phyloP scores from a whole-genome alignment of 2,329 filamentous ascomycete genomes.

The Orbilia brochopaga region DNA sequence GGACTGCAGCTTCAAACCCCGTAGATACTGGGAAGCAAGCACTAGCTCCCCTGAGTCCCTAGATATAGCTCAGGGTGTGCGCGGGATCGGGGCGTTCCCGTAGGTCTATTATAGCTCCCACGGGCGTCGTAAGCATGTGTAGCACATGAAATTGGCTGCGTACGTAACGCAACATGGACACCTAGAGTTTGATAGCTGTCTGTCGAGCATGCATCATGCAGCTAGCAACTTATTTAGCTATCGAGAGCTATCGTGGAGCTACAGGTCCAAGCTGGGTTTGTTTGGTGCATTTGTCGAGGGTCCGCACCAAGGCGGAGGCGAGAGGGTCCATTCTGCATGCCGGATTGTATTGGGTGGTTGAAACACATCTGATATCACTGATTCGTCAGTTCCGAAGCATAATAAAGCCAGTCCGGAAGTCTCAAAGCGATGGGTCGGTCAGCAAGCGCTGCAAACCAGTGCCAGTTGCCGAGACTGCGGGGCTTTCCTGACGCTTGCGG shows the following conservation, averaged over 20 bases:
- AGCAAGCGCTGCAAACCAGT: not conserved
- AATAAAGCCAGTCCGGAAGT: not conserved
- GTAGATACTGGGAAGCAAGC: not conserved
- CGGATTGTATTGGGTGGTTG: not conserved
- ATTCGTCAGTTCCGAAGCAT: not conserved
- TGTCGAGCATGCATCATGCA: conserved; percentile 1
- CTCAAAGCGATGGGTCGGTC: not conserved
- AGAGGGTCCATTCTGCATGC: not conserved
- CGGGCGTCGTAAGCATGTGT: not conserved
- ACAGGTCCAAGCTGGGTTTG: conserved; percentile 3
- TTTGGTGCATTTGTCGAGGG: not conserved
- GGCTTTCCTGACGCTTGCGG: conserved; percentile 2
- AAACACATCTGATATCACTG: not conserved
- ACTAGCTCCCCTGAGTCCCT: not conserved
- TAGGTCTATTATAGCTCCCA: not conserved
- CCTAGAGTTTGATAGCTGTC: not conserved
- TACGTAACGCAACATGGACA: too few relatives aligned
- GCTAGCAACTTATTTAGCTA: not conserved
- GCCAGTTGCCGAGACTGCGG: not conserved
- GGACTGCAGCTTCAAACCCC: not conserved
- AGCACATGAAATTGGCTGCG: too few relatives aligned
- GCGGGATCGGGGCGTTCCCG: not conserved
- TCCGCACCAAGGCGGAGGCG: not conserved
- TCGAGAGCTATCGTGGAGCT: conserved; percentile 3
- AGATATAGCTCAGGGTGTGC: not conserved